Conservation (phyloP, 805 yeast species). For the Ogataea angusta region DNA sequence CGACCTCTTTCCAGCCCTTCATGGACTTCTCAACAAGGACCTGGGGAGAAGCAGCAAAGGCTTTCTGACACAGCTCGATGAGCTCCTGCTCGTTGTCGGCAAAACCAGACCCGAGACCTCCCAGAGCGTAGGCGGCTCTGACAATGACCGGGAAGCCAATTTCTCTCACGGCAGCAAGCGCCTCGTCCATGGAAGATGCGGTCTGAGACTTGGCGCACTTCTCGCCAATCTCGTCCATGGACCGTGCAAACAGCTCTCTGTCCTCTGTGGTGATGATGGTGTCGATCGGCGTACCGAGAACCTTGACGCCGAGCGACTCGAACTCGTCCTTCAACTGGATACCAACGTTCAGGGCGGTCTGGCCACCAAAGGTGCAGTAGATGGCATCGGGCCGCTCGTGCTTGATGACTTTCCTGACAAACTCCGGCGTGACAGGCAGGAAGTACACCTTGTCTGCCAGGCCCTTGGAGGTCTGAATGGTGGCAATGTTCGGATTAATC, state of each 20-base stretch:
- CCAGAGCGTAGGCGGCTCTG: constrained; percentile 95
- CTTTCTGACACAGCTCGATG: constrained; percentile 78
- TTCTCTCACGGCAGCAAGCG: constrained; percentile 75
- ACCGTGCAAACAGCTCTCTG: constrained; percentile 90
- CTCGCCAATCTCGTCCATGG: constrained; percentile 93
- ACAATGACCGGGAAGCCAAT: constrained; percentile 95
- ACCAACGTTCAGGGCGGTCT: constrained; percentile 96
- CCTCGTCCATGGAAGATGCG: constrained; percentile 76
- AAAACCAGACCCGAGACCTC: constrained; percentile 98
- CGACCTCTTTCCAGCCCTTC: constrained; percentile 99
- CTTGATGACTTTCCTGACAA: constrained; percentile 90
- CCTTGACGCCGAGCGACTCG: constrained; percentile 86
- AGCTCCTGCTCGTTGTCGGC: constrained; percentile 86
- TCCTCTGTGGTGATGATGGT: constrained; percentile 97
- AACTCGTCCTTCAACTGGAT: constrained; percentile 94
- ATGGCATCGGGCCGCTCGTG: constrained; percentile 97
- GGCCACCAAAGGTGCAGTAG: constrained; percentile 97
- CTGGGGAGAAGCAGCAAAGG: constrained; percentile 95
- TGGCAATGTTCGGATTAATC: constrained; percentile 97
- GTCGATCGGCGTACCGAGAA: constrained; percentile 93
- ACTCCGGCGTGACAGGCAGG: constrained; percentile 96
- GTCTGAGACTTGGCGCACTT: constrained; percentile 94
- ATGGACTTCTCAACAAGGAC: constrained; percentile 91
- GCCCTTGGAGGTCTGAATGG: constrained; percentile 97
- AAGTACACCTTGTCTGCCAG: constrained; percentile 97